phyloP scores from a whole-genome alignment of 2,329 filamentous ascomycete genomes.

The Graphilbum ipis-grandicollis region DNA sequence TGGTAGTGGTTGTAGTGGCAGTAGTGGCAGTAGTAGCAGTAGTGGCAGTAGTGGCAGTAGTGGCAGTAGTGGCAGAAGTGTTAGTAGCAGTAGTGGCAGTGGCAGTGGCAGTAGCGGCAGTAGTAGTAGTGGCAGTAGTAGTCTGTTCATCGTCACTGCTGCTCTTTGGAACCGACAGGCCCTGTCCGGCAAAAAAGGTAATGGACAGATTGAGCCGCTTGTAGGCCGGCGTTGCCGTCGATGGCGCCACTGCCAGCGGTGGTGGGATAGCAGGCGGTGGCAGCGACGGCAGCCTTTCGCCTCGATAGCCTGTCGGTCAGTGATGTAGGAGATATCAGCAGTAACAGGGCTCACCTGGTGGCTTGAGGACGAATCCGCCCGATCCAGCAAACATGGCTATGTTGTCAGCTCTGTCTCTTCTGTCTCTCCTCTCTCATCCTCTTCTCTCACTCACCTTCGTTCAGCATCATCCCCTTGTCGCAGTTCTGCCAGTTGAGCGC shows the following conservation, averaged over 20 bases:
- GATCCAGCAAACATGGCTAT: conserved; percentile 35
- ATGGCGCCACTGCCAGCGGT: not conserved
- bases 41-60: not conserved
- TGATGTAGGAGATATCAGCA: not conserved
- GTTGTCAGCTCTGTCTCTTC: not conserved
- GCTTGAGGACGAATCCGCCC: conserved; percentile 76
- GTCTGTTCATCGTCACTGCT: conserved; percentile 1
- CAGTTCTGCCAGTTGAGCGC: conserved; percentile 88
- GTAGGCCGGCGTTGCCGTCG: conserved; percentile 14
- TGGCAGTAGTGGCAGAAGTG: not conserved
- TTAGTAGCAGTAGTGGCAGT: no score
- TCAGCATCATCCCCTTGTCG: conserved; percentile 91
- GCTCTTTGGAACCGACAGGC: conserved; percentile 44
- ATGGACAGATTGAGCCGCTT: conserved; percentile 53
- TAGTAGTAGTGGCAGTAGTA: not conserved
- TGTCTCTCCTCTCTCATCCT: not conserved
- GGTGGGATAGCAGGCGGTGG: no score
- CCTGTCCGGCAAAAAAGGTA: conserved; percentile 59
- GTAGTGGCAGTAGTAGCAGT: not conserved
- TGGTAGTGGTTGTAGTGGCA: no score
- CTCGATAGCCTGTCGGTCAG: conserved; percentile 18
- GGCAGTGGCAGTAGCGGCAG: no score
- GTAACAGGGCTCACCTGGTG: conserved; percentile 31
- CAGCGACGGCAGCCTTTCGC: conserved; percentile 14
- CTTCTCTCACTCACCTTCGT: conserved; percentile 64